Evolutionary conservation across 345 rosid species (phyloP), one percentile per base, ranked within the genome.

Genomic region (Eucalyptus cloeziana): DNA sequence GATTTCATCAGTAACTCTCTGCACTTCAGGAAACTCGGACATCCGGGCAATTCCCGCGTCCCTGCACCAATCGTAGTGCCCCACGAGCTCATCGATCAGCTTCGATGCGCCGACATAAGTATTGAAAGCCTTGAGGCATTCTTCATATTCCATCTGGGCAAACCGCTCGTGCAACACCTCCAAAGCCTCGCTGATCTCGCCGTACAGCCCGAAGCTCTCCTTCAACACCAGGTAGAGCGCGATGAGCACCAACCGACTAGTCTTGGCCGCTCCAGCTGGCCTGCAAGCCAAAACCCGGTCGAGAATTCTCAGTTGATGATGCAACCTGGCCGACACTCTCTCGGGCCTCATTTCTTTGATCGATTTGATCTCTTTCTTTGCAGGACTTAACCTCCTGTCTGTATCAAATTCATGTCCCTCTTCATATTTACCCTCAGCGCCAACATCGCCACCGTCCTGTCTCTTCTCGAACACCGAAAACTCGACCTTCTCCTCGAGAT

Each of bases 21-120:
- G 97, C 90, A 96, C 97, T 71, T 96, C 98, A 0, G 98, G 97
- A 83, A 94, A 97, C 93, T 97, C 99, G 1, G 98, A 94, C 0
- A 98, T 95, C 67, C 99, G 94, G 7, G 97, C 98, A 25, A 96
- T 90, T 7, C 99, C 99, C 1, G 90, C 89, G 5, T 97, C 99
- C 90, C 96, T 96, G 44, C 98, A 95, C 99, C 99, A 97, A 71
- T 90, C 89, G 89, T 96, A 97, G 87, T 95, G 92, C 58, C 89
- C 91, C 85, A 94, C 86, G n/a, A 97, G 93, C 93, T 97, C 98
- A 90, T 97, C 96, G 50, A 95, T 96, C 95, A 93, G 92, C 90
- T 96, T 97, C 1, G 98, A 96, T 2, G 98, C 95, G 21, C 95
- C 93, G 21, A 94, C 94, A 69, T 96, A 95, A 2, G 95, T 93